A percentile compares a stretch with the other conserved stretches of the same genome.
phyloP scores from a whole-genome alignment of 352 stramenopile species.

The Pythium grandisporangium region DNA sequence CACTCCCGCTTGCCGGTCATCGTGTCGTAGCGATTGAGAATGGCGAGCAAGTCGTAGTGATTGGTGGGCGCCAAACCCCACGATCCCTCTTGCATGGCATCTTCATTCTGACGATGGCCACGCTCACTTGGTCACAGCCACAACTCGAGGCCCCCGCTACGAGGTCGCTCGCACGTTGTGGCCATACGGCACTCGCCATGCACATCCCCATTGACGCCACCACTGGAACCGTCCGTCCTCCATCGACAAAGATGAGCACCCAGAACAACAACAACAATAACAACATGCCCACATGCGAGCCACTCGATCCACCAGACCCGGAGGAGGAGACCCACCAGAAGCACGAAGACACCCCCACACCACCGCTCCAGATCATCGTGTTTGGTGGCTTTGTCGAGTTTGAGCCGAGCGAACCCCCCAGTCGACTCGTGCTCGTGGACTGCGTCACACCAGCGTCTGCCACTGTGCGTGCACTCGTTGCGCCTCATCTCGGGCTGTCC shows the following conservation, averaged over 20 bases:
- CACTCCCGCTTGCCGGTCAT: conserved; percentile 42
- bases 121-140: conserved; percentile 33
- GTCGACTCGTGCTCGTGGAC: conserved; percentile 23
- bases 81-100: conserved; percentile 24
- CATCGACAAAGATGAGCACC: no score
- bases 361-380: conserved; percentile 33
- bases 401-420: background rate
- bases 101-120: conserved; percentile 35
- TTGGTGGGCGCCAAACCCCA: conserved; percentile 39
- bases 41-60: conserved; percentile 28
- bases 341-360: no score
- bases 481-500: conserved; percentile 20
- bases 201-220: conserved; percentile 8
- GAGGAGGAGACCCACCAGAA: no score
- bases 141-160: no score
- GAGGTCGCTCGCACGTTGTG: conserved; percentile 3
- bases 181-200: conserved; percentile 5
- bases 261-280: no score
- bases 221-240: conserved; percentile 5
- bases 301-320: no score
- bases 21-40: conserved; percentile 24
- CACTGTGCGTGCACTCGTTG: conserved; percentile 16
- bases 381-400: conserved; percentile 46
- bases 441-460: conserved; percentile 10
- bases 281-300: background rate